These are phyloP conservation scores for Cordia subcordata DNA, from an alignment of 257 asterid species.

Conservation along the genomic window DNA sequence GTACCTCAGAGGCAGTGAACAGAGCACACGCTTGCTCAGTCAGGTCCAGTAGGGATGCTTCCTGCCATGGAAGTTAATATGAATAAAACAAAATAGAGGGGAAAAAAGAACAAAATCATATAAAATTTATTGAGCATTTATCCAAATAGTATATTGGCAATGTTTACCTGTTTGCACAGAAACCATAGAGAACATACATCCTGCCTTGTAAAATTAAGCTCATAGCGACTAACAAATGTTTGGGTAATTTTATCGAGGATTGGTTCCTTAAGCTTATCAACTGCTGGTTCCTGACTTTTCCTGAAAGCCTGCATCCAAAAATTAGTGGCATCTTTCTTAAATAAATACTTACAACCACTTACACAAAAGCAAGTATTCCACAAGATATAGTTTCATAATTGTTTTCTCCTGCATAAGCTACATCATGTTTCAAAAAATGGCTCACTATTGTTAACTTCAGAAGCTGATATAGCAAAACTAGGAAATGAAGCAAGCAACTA, in stretches of 20 bases:
- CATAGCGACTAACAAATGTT: conserved; percentile 56
- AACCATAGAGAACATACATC: conserved; percentile 84
- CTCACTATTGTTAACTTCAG: too few relatives aligned
- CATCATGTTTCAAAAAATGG: too few relatives aligned
- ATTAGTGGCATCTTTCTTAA: conserved; percentile 4
- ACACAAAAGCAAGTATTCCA: neutral
- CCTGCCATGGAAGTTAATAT: conserved; percentile 42
- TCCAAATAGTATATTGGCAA: conserved; percentile 4
- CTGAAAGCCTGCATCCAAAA: conserved; percentile 56
- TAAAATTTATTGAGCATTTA: conserved; percentile 12
- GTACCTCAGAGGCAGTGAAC: conserved; percentile 78
- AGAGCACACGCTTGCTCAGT: conserved; percentile 89
- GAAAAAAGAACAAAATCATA: conserved; percentile 13
- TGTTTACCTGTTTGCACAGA: conserved; percentile 83
- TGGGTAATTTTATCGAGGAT: conserved; percentile 55
- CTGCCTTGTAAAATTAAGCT: conserved; percentile 57
- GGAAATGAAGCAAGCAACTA: too few relatives aligned
- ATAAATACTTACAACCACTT: too few relatives aligned
- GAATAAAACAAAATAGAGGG: conserved; percentile 9
- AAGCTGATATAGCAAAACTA: too few relatives aligned
- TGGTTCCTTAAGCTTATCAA: conserved; percentile 77
- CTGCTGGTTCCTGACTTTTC: conserved; percentile 81
- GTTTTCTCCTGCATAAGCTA: too few relatives aligned
- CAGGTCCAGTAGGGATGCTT: conserved; percentile 75
- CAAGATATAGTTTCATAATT: neutral